Base-by-base conservation (phyloP, 768 basidiomycete species). In the Panaeolus papilionaceus region DNA sequence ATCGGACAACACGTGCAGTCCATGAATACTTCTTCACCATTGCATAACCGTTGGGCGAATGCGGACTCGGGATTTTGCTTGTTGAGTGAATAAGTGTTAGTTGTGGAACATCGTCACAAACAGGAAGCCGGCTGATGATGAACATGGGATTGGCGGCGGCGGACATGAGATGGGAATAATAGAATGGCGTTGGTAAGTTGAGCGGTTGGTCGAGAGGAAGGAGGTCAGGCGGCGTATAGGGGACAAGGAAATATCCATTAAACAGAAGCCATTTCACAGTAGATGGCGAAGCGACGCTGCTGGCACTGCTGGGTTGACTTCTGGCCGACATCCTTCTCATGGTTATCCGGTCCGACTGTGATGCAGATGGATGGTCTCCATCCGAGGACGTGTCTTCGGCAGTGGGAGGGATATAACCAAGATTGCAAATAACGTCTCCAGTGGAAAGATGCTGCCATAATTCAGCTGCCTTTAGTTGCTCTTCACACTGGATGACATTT, bases 361-460 rank as follows among this genome's bases (percentile, higher is more conserved):
- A 49, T 54, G 69, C 38, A n/a, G 63, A 61, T 64, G 63, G 64
- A 28, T 65, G 66, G 16, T 64, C 26, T 26, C 37, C 39, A 39
- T 42, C 69, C 26, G 63, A 63, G 16, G 67, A 67, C n/a, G 54
- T 51, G 23, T 67, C 67, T 20, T 66, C 66, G 20, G 61, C 69
- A 62, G 67, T 63, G 40, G 47, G 67, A 0, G 91, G 91, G 16
- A 95, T 82, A 72, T 88, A 93, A 6, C 93, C 93, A 58, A 95
- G 83, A 76, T 95, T 95, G 74, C 90, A 93, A 23, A 95, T 83
- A 42, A 94, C 77, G 71, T 95, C 93, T 0, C 93, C 93, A 0
- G 84, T 84, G 1, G 90, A 92, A n/a, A 95, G 82, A 72, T 92
- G 86, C 6, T 83, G 78, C 92, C 92, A 94, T 5, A 95, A 83